Percentiles rank a stretch among this genome's conserved stretches.
These are phyloP conservation scores for Chlorella ohadii DNA, from an alignment of 139 green algal genomes.

Conservation along the genomic window DNA sequence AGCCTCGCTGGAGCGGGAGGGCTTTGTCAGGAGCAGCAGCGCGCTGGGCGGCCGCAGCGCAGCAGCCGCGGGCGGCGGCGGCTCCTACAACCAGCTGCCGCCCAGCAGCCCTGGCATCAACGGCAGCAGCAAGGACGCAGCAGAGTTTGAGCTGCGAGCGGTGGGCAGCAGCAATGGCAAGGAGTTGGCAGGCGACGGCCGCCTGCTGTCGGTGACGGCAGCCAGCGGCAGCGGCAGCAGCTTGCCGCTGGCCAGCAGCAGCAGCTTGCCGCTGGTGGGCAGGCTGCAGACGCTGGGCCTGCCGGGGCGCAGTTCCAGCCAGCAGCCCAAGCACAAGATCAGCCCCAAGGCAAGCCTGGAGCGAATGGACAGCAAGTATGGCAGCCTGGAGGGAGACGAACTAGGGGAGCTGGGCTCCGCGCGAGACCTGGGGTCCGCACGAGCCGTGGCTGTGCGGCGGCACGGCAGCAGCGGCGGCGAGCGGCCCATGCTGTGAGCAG, in stretches of 20 bases:
- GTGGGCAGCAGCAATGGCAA: not conserved
- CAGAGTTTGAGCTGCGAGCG: not conserved
- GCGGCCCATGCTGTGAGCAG: constrained; percentile 1
- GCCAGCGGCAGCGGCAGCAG: constrained; percentile 13
- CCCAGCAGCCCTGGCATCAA: too few relatives aligned
- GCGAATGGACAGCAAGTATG: not conserved
- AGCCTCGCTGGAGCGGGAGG: constrained; percentile 36
- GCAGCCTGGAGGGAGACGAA: not conserved
- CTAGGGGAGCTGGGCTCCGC: not conserved
- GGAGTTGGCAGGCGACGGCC: not conserved
- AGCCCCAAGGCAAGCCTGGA: constrained; percentile 6
- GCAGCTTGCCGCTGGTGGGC: too few relatives aligned
- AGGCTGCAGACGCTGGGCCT: not conserved
- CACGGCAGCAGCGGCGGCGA: constrained; percentile 14
- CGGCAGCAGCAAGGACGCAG: too few relatives aligned
- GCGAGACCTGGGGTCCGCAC: not conserved
- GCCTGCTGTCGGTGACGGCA: constrained; percentile 14
- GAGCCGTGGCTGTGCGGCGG: not conserved
- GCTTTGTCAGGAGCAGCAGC: constrained; percentile 27
- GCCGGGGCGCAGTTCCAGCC: not conserved
- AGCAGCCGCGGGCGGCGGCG: not conserved
- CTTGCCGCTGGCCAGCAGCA: too few relatives aligned
- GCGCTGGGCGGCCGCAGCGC: not conserved
- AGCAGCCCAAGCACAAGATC: constrained; percentile 4
- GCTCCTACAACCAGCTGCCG: too few relatives aligned